Conservation (phyloP, 108 stramenopile species). For the Licmophora abbreviata region DNA sequence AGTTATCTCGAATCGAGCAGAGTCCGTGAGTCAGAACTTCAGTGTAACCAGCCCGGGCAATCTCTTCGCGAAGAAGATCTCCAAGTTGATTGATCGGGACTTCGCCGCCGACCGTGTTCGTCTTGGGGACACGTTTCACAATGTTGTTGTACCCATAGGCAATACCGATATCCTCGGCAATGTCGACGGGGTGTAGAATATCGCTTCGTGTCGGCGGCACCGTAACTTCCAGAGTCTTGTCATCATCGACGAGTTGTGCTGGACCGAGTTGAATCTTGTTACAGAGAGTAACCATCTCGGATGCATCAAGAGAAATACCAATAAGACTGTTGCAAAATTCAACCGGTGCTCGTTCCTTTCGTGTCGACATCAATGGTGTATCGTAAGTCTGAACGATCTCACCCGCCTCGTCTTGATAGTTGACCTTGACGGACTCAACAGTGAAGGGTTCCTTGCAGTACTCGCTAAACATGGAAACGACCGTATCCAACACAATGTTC, state of each 20-base stretch:
- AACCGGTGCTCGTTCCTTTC: constrained; percentile 66
- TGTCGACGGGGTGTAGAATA: constrained; percentile 95
- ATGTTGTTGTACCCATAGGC: constrained; percentile 99
- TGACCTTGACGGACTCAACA: constrained; percentile 89
- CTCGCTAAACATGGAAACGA: constrained; percentile 97
- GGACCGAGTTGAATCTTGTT: constrained; percentile 97
- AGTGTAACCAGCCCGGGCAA: constrained; percentile 89
- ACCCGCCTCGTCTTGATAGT: constrained; percentile 62
- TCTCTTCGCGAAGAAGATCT: constrained; percentile 95
- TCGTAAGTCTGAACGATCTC: constrained; percentile 57
- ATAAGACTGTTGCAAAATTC: constrained; percentile 86
- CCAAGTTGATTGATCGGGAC: constrained; percentile 85
- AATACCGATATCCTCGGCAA: constrained; percentile 98
- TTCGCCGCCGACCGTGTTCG: constrained; percentile 77
- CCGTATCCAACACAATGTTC: constrained; percentile 97
- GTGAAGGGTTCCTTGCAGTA: constrained; percentile 86
- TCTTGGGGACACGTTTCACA: constrained; percentile 77
- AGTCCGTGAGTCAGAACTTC: constrained; percentile 91
- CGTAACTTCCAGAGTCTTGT: constrained; percentile 77
- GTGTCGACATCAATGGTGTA: constrained; percentile 60
- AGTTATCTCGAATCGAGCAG: constrained; percentile 89
- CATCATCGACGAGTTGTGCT: constrained; percentile 59
- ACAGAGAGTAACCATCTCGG: constrained; percentile 77
- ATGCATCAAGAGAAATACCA: constrained; percentile 73
- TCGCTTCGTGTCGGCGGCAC: constrained; percentile 97